Conservation (phyloP, 129 eudicot genomes). For the carrot (Daucus carota) region DH1_v3.0 NC_030389.2:10946501-10947000, state of each 20-base stretch:
- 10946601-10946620: too few relatives aligned
- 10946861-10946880: conserved; percentile 90
- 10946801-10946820: conserved; percentile 49
- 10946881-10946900: conserved; percentile 71
- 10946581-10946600: too few relatives aligned
- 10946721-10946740: not conserved
- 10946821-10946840: conserved; percentile 37
- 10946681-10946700: too few relatives aligned
- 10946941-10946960: not conserved
- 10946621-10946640: too few relatives aligned
- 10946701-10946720: not conserved
- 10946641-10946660: too few relatives aligned
- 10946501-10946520: too few relatives aligned
- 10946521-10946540: too few relatives aligned
- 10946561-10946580: too few relatives aligned
- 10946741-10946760: conserved; percentile 29
- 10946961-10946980: too few relatives aligned
- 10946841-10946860: conserved; percentile 56
- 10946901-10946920: conserved; percentile 69
- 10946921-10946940: conserved; percentile 27
- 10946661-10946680: too few relatives aligned
- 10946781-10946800: conserved; percentile 27
- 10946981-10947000: not conserved
- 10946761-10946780: conserved; percentile 70
- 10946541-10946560: too few relatives aligned